A percentile compares a stretch with the other conserved stretches of the same genome.
Evolutionary conservation across 2,329 filamentous ascomycete genomes (phyloP).

Genomic region (Microsporum canis): DNA sequence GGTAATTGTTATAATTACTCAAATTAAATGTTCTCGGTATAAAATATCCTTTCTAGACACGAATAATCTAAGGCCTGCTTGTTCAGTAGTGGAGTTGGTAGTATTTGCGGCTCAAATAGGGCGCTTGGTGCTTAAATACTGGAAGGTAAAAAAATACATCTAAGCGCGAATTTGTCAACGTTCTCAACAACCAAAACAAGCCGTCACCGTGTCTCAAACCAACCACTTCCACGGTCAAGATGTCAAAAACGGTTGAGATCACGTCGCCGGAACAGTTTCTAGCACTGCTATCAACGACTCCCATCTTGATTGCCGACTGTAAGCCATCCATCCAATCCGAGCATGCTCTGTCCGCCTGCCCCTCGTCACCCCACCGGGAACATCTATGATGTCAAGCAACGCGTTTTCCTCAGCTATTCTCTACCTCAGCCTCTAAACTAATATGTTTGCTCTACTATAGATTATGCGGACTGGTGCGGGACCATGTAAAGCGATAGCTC

Average conservation of each 20-base stretch:
- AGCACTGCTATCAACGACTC: conserved; percentile 56
- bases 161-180: neutral
- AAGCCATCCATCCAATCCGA: conserved; percentile 31
- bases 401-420: neutral
- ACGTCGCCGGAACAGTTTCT: conserved; percentile 57
- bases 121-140: neutral
- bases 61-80: no score
- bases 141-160: neutral
- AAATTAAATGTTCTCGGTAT: no score
- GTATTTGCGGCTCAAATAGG: neutral
- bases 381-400: neutral
- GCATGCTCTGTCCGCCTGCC: neutral
- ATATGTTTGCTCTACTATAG: conserved; percentile 37
- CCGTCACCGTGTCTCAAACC: neutral
- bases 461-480: conserved; percentile 79
- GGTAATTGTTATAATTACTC: no score
- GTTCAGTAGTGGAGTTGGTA: neutral
- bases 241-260: conserved; percentile 42
- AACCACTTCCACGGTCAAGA: conserved; percentile 14
- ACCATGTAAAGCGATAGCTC: conserved; percentile 73
- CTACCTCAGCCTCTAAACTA: conserved; percentile 12
- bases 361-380: conserved; percentile 15
- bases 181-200: conserved; percentile 8
- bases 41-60: no score
- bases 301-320: conserved; percentile 83